Evolutionary conservation across 345 rosid genomes (phyloP).

Genomic region (Nasturtium officinale): DNA sequence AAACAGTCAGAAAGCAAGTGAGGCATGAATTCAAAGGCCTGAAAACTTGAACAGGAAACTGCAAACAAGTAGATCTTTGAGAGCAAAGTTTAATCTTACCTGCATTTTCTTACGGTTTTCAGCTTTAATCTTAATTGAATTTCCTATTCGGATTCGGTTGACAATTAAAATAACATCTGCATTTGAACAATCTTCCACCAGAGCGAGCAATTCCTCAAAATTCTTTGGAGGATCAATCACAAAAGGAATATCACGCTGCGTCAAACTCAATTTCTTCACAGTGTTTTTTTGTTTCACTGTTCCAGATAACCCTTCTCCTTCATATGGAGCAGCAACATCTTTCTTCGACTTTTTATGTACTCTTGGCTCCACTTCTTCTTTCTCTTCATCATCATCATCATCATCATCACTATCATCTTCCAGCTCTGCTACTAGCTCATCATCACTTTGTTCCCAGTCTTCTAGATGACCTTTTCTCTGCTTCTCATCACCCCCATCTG

Average conservation of each 20-base stretch:
- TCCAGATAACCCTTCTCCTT: slow-evolving; percentile 32
- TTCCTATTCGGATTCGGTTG: slow-evolving; percentile 63
- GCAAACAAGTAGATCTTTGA: slow-evolving; percentile 5
- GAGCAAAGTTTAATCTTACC: slow-evolving; percentile 45
- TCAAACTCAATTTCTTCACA: slow-evolving; percentile 42
- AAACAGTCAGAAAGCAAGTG: background rate
- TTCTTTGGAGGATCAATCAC: slow-evolving; percentile 74
- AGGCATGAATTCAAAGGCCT: slow-evolving; percentile 20
- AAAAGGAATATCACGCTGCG: slow-evolving; percentile 60
- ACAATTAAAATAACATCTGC: slow-evolving; percentile 54
- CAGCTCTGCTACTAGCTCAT: slow-evolving; percentile 58
- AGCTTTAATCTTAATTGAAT: slow-evolving; percentile 77
- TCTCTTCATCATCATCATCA: slow-evolving; percentile 40
- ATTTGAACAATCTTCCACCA: slow-evolving; percentile 60
- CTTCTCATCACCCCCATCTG: slow-evolving; percentile 53
- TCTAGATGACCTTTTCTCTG: slow-evolving; percentile 45
- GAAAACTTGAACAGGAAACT: background rate
- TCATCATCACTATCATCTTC: slow-evolving; percentile 49
- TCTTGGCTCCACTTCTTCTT: slow-evolving; percentile 41
- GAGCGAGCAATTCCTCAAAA: slow-evolving; percentile 68
- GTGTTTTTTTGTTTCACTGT: slow-evolving; percentile 31
- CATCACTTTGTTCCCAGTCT: slow-evolving; percentile 97
- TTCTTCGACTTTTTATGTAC: slow-evolving; percentile 46
- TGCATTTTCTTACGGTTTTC: slow-evolving; percentile 97
- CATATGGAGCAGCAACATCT: slow-evolving; percentile 15